A percentile compares a stretch with the other conserved stretches of the same genome.
Evolutionary conservation across 192 early-diverging fungal species (phyloP).

Genomic region (Irineochytrium annulatum): DNA sequence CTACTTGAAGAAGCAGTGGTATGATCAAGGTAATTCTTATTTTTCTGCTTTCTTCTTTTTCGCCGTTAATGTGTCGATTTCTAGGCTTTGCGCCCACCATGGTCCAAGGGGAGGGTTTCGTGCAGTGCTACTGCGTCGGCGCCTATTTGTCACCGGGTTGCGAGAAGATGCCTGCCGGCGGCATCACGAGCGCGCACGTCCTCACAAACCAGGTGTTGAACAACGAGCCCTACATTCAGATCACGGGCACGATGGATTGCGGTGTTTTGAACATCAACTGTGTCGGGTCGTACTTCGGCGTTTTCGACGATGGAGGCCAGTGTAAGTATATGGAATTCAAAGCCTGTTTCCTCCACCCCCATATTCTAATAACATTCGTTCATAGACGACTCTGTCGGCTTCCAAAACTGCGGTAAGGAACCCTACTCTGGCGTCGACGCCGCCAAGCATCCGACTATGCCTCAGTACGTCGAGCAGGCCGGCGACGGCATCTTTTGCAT

Average conservation of each 20-base stretch:
- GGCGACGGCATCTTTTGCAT: slow-evolving; percentile 25
- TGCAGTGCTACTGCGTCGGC: slow-evolving; percentile 18
- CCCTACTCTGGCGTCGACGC: slow-evolving; percentile 29
- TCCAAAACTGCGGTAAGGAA: slow-evolving; percentile 32
- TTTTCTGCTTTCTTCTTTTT: too few species aligned
- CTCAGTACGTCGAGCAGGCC: slow-evolving; percentile 17
- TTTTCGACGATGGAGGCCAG: slow-evolving; percentile 29
- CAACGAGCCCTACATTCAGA: slow-evolving; percentile 13
- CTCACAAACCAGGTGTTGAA: not conserved
- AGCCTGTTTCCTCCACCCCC: too few species aligned
- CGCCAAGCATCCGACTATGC: not conserved
- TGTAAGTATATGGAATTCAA: slow-evolving; percentile 11
- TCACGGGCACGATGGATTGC: slow-evolving; percentile 27
- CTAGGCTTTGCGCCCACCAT: slow-evolving; percentile 8
- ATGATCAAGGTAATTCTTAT: too few species aligned
- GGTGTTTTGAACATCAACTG: slow-evolving; percentile 27
- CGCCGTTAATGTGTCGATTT: too few species aligned
- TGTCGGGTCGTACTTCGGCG: slow-evolving; percentile 8
- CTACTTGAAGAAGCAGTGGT: too few species aligned
- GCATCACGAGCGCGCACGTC: slow-evolving; percentile 10
- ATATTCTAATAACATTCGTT: slow-evolving; percentile 11
- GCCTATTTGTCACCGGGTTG: slow-evolving; percentile 12
- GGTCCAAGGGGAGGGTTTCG: slow-evolving; percentile 12
- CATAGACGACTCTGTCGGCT: slow-evolving; percentile 23
- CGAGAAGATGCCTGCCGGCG: slow-evolving; percentile 1